Evolutionary conservation across 2,329 filamentous ascomycete species (phyloP).

Genomic region (Fusarium liriodendri): DNA sequence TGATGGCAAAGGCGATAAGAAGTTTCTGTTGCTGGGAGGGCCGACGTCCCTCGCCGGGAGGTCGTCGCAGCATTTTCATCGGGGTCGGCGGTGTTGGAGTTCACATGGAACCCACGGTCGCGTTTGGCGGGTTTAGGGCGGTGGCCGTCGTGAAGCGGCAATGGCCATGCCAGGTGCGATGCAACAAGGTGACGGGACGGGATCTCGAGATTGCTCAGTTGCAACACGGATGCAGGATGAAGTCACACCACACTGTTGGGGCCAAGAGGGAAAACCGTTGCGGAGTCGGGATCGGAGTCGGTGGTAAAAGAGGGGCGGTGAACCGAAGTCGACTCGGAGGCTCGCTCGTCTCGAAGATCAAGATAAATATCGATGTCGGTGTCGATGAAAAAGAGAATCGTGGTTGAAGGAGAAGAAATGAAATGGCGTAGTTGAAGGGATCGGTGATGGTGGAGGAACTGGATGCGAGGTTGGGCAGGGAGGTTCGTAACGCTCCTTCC

Average conservation of each 20-base stretch:
- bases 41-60: slow-evolving; percentile 67
- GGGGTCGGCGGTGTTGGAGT: slow-evolving; percentile 19
- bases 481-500: slow-evolving; percentile 23
- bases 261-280: slow-evolving; percentile 18
- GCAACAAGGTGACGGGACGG: not conserved
- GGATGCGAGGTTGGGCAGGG: slow-evolving; percentile 32
- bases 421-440: not conserved
- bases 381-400: not conserved
- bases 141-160: slow-evolving; percentile 25
- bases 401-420: not conserved
- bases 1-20: slow-evolving; percentile 66
- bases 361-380: not conserved
- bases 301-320: slow-evolving; percentile 14
- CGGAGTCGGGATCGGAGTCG: slow-evolving; percentile 30
- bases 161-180: slow-evolving; percentile 33
- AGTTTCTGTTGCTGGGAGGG: slow-evolving; percentile 58
- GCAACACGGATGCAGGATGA: slow-evolving; percentile 34
- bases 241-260: slow-evolving; percentile 38
- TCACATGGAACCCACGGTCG: slow-evolving; percentile 42
- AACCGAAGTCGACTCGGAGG: not conserved
- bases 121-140: slow-evolving; percentile 13
- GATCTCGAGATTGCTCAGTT: slow-evolving; percentile 3
- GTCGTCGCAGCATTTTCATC: slow-evolving; percentile 70
- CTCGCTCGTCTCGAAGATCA: not conserved
- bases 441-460: slow-evolving; percentile 9